phyloP scores from a whole-genome alignment of 176 grass and related monocot genomes.

The Aegilops bicornis region DNA sequence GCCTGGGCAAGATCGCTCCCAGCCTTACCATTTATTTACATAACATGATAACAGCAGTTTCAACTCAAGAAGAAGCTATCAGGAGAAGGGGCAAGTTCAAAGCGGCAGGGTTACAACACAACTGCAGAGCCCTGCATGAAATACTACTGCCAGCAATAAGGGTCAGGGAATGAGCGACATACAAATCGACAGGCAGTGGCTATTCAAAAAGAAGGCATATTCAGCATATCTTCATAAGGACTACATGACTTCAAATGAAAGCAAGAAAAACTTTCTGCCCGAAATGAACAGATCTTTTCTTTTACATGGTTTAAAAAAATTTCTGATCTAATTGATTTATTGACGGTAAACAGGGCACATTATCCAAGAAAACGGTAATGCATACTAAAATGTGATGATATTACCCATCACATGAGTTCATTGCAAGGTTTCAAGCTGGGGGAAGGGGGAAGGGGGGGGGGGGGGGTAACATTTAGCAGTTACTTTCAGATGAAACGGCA shows the following conservation, averaged over 20 bases:
- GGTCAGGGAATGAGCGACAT: not conserved
- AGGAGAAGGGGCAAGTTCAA: not conserved
- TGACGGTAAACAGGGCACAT: not conserved
- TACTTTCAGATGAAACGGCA: not conserved
- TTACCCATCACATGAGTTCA: not conserved
- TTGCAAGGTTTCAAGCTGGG: not conserved
- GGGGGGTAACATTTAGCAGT: not conserved
- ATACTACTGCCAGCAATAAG: not conserved
- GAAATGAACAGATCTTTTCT: not conserved
- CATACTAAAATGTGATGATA: not conserved
- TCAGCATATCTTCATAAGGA: not conserved
- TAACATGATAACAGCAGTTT: no score
- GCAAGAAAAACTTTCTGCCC: not conserved
- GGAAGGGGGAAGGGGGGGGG: not conserved
- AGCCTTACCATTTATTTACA: no score
- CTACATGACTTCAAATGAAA: not conserved
- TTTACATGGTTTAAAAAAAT: no score
- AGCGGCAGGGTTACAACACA: not conserved
- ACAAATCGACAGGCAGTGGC: not conserved
- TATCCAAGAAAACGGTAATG: not conserved
- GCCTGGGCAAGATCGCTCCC: no score
- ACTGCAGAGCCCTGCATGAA: not conserved
- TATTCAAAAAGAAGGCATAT: no score
- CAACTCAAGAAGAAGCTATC: no score
- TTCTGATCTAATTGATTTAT: not conserved